A percentile compares a stretch with the other conserved stretches of the same genome.
phyloP scores from a whole-genome alignment of 2,329 filamentous ascomycete species.

The Arachnomyces sp. region DNA sequence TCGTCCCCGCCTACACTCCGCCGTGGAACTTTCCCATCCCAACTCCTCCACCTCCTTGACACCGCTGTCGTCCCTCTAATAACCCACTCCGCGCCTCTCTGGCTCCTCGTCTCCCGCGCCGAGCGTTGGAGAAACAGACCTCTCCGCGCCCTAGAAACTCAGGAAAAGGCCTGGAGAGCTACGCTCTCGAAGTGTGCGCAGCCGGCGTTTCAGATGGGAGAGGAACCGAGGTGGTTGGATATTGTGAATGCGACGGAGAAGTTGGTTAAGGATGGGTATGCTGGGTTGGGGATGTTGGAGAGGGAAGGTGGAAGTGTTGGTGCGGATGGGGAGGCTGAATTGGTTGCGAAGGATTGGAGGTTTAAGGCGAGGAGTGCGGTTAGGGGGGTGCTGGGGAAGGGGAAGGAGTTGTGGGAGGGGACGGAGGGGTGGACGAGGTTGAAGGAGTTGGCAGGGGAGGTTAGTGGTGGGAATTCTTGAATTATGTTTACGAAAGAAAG shows the following conservation, averaged over 20 bases:
- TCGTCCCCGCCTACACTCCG: constrained; percentile 32
- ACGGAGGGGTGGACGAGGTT: constrained; percentile 37
- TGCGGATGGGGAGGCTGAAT: constrained; percentile 37
- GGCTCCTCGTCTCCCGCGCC: constrained; percentile 64
- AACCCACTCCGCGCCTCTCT: constrained; percentile 68
- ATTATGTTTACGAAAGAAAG: too few species aligned
- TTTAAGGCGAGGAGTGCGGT: constrained; percentile 82
- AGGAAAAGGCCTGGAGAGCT: constrained; percentile 85
- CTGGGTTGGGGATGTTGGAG: constrained; percentile 63
- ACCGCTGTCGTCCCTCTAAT: constrained; percentile 71
- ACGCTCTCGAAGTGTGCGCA: constrained; percentile 42
- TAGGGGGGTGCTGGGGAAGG: constrained; percentile 74
- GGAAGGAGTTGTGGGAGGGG: constrained; percentile 74
- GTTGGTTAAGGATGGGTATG: constrained; percentile 67
- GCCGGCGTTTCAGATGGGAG: constrained; percentile 45
- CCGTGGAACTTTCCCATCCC: constrained; percentile 46
- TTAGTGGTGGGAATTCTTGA: constrained; percentile 19
- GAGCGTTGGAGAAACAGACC: constrained; percentile 67
- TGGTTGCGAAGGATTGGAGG: constrained; percentile 74
- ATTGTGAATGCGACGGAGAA: constrained; percentile 74
- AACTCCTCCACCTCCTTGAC: constrained; percentile 65
- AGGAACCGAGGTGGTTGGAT: constrained; percentile 59
- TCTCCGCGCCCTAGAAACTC: constrained; percentile 65
- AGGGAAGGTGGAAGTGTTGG: constrained; percentile 46
- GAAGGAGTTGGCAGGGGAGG: constrained; percentile 32